Base-by-base conservation (phyloP, 495 filamentous ascomycete species). In the Daldinia loculata region DNA sequence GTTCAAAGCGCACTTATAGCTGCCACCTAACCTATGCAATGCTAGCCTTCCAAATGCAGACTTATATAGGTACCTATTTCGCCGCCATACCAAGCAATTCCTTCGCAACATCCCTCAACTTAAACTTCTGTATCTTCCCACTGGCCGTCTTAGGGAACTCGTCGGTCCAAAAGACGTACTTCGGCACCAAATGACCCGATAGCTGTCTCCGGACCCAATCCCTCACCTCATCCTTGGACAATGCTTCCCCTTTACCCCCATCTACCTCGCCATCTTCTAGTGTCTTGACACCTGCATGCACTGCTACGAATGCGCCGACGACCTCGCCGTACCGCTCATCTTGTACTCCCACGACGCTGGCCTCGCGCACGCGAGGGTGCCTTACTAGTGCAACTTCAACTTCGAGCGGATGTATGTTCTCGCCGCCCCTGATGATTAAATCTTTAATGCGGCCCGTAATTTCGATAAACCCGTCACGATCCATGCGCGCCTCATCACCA, bases 61-160 rank as follows among this genome's bases (percentile, higher is more conserved):
- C 26, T 11, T 30, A 29, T 9, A 53, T 9, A n/a, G n/a, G n/a
- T n/a, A 14, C 24, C 53, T 30, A 32, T 11, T 19, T 56, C 30
- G 30, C 1, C 30, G 27, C n/a, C 41, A 1, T 15, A 34, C 22
- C 45, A 4, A 59, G 24, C 34, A 56, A 17, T 6, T 76, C 63
- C 65, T 76, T 74, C 2, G 80, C 83, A 69, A 77, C 41, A 39
- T 93, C 90, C 77, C 86, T 87, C 73, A 99, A 80, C 78, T 92
- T 96, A 80, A 92, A 98, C 79, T 97, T 98, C 82, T 97, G 93
- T 45, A 99, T 95, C 85, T 99, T 99, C 32, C 95, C 95, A 76
- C 93, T 97, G 19, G 93, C 92, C 22, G 95, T 99, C 84, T 97
- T 98, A 7, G 95, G 95, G 74, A 92, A 95, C 8, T 87, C 84